Base-by-base conservation (phyloP, 2,329 filamentous ascomycete species). In the Aschersonia sp. region DNA sequence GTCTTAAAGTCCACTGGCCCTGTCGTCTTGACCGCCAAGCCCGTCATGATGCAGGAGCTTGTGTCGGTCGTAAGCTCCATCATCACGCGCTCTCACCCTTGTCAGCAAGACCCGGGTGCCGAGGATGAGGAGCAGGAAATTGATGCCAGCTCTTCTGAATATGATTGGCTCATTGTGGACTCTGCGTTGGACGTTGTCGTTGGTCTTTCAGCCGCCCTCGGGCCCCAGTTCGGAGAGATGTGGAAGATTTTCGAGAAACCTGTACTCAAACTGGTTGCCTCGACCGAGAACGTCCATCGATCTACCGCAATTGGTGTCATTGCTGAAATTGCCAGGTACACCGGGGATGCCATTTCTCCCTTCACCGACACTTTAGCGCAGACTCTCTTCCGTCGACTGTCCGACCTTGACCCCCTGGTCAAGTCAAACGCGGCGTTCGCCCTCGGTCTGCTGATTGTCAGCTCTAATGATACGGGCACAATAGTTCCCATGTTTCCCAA, bases 171-270 rank as follows among this genome's bases (percentile, higher is more conserved):
- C 14, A 83, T 95, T 46, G 84, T 97, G 47, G 92, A 98, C 69
- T 95, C 88, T 8, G 89, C 87, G 37, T 78, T 97, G 48, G 92
- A 97, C 55, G 87, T 94, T 44, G 74, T 96, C 46, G 87, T 87
- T 46, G 87, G 86, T 39, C 77, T 97, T 41, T 82, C 89, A 22
- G 79, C 80, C 44, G 87, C 87, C 33, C 79, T 97, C 11, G 92
- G 92, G 40, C 65, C 76, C 29, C 79, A 81, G 56, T 97, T 96
- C 58, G 75, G 76, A 48, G 84, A 95, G 70, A 73, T 96, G 52
- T 97, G 88, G 87, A 94, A 94, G 73, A 81, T 94, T 57, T 95
- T 96, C 56, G 86, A 95, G 72, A 90, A 92, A 74, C 85, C 85
- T 39, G 76, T 97, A 56, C 71, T 95, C 61, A 90, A 87, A 69